Evolutionary conservation across 2,329 filamentous ascomycete species (phyloP).

Genomic region (Pyrenochaeta sp.): DNA sequence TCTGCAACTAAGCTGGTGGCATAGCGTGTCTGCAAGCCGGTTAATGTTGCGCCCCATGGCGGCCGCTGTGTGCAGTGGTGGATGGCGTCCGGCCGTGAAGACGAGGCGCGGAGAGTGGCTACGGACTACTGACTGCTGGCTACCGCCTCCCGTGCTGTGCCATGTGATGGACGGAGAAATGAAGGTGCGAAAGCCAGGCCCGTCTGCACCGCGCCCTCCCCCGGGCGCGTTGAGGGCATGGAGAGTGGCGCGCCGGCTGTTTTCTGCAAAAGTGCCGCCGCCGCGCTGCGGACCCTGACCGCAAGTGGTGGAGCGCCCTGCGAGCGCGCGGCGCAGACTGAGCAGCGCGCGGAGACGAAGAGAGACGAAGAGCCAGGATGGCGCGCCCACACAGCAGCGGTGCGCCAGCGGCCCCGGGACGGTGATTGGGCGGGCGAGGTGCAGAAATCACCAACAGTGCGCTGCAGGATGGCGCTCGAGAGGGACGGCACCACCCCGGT

Average conservation of each 20-base stretch:
- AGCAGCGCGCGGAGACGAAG: slow-evolving; percentile 3
- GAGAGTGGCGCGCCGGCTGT: slow-evolving; percentile 28
- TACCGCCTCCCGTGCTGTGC: neutral
- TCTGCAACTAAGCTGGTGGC: slow-evolving; percentile 30
- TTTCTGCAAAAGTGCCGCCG: slow-evolving; percentile 26
- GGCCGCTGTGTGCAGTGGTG: neutral
- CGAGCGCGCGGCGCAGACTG: no score
- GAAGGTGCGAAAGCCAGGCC: slow-evolving; percentile 1
- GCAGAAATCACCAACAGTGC: slow-evolving; percentile 34
- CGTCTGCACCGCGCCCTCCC: no score
- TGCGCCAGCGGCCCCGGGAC: slow-evolving; percentile 22
- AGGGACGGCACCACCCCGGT: slow-evolving; percentile 37
- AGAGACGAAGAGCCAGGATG: slow-evolving; percentile 13
- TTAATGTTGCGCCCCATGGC: slow-evolving; percentile 26
- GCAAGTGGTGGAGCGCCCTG: neutral
- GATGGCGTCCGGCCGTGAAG: no score
- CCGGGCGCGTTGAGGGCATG: no score
- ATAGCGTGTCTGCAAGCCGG: slow-evolving; percentile 35
- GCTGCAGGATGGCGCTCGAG: slow-evolving; percentile 26
- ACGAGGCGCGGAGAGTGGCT: no score
- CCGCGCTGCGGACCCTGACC: neutral
- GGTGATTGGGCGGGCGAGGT: slow-evolving; percentile 37
- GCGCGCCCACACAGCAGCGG: slow-evolving; percentile 13
- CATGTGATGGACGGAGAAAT: slow-evolving; percentile 17
- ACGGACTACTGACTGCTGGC: no score